phyloP scores from a whole-genome alignment of 352 stramenopile genomes.

The Globisporangium alternatum region DNA sequence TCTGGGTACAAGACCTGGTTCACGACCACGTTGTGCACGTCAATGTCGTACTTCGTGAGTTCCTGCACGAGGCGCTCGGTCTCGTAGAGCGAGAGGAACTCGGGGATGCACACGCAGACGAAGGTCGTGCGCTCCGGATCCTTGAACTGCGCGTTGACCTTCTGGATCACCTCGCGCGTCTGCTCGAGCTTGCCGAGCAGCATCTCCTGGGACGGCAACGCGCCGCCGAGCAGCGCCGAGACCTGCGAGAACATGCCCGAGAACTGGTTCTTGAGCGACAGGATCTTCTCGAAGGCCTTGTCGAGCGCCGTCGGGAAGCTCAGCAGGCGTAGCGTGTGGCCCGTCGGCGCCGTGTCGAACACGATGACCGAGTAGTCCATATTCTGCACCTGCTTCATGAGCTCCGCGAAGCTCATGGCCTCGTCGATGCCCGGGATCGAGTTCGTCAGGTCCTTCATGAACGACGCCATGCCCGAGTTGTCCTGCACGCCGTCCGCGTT shows the following conservation, averaged over 20 bases:
- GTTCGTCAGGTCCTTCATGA: conserved; percentile 97
- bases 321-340: conserved; percentile 96
- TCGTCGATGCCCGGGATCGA: conserved; percentile 99
- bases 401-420: conserved; percentile 98
- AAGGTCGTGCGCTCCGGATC: conserved; percentile 98
- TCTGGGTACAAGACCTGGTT: conserved; percentile 98
- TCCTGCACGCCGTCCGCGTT: conserved; percentile 77
- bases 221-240: conserved; percentile 72
- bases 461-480: conserved; percentile 89
- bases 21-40: conserved; percentile 99
- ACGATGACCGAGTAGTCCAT: conserved; percentile 98
- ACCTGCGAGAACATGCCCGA: conserved; percentile 86
- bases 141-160: conserved; percentile 99
- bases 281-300: conserved; percentile 98
- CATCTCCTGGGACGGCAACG: conserved; percentile 90
- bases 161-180: conserved; percentile 96
- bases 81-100: conserved; percentile 99
- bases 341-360: conserved; percentile 98
- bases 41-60: conserved; percentile 99
- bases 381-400: conserved; percentile 98
- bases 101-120: conserved; percentile 99
- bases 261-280: conserved; percentile 95
- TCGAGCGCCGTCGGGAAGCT: conserved; percentile 98
- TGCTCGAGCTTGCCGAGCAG: conserved; percentile 95
- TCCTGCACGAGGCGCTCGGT: conserved; percentile 99